These are phyloP conservation scores for Exophiala spinifera DNA, from an alignment of 2,329 filamentous ascomycete genomes.

Conservation along the genomic window DNA sequence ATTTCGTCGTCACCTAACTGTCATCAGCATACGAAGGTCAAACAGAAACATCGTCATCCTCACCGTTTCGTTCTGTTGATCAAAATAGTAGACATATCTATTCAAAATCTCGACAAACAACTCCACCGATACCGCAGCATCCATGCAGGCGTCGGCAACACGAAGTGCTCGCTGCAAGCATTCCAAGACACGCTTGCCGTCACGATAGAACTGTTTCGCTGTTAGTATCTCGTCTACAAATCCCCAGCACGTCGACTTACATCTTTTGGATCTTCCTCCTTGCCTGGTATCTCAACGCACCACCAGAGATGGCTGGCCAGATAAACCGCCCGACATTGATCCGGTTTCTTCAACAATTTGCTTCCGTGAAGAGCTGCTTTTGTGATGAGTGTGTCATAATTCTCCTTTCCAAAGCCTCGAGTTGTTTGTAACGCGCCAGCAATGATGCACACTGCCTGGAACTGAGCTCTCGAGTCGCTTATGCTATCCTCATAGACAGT, in stretches of 20 bases:
- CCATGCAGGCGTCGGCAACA: constrained; percentile 98
- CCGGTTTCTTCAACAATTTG: constrained; percentile 94
- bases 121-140: constrained; percentile 93
- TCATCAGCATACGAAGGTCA: constrained; percentile 24
- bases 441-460: constrained; percentile 95
- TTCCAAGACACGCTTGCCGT: constrained; percentile 94
- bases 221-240: constrained; percentile 23
- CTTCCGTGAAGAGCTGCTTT: constrained; percentile 96
- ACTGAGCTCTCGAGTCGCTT: constrained; percentile 92
- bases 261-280: constrained; percentile 77
- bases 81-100: constrained; percentile 98
- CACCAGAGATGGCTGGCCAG: constrained; percentile 97
- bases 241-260: constrained; percentile 49
- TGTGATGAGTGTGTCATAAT: constrained; percentile 97
- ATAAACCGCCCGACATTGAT: constrained; percentile 95
- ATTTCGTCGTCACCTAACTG: constrained; percentile 79
- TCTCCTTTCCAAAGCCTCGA: constrained; percentile 89
- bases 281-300: constrained; percentile 77
- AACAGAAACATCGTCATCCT: constrained; percentile 31
- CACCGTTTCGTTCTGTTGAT: constrained; percentile 95
- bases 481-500: constrained; percentile 97
- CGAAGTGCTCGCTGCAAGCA: constrained; percentile 92
- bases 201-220: constrained; percentile 75
- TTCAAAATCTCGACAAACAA: constrained; percentile 98
- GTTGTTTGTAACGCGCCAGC: constrained; percentile 85